Base-by-base conservation (phyloP, 805 yeast genomes). In the Zygotorulaspora sp. region DNA sequence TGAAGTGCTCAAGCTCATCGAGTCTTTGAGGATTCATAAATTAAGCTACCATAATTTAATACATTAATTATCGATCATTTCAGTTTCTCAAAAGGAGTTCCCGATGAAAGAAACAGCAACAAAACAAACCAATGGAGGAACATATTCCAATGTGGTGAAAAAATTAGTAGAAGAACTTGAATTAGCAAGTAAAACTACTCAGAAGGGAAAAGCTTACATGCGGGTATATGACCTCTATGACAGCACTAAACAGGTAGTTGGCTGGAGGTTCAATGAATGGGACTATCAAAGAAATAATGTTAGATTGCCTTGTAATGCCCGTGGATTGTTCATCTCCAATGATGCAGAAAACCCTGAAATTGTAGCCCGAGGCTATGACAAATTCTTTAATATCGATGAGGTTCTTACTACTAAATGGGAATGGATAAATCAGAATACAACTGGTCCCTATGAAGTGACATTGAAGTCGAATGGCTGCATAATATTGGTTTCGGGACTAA, bases 391-490 rank as follows among this genome's bases (percentile, higher is more conserved):
- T 55, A 67, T 87, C 3, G 75, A 70, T 44, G 98, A 92, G 57
- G 69, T 73, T 1, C 47, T 62, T 0, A 45, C 46, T 5, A 81
- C 95, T 0, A 71, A 67, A 41, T 69, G 77, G 67, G 62, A 61
- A 0, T 52, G 57, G 48, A 55, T 88, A 4, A 49, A 53, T n/a
- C 32, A 47, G 1, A 50, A 67, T 21, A 80, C 92, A 0, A 21
- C 27, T 4, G 96, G 96, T 0, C 96, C 97, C 0, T 92, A 82
- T 58, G 75, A 73, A 13, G 74, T 88, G 2, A 79, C 96, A 0
- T 68, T 81, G 24, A 92, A 92, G 57, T 94, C 94, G 40, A 92
- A 92, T 55, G 99, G 99, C 0, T 92, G 97, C 53, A 88, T 92
- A 36, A 78, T 85, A 2, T 77, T 92, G 43, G 71, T 92, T 10